Evolutionary conservation across 225 moss, liverwort and hornwort genomes (phyloP).

Genomic region (Marchantia paleacea): DNA sequence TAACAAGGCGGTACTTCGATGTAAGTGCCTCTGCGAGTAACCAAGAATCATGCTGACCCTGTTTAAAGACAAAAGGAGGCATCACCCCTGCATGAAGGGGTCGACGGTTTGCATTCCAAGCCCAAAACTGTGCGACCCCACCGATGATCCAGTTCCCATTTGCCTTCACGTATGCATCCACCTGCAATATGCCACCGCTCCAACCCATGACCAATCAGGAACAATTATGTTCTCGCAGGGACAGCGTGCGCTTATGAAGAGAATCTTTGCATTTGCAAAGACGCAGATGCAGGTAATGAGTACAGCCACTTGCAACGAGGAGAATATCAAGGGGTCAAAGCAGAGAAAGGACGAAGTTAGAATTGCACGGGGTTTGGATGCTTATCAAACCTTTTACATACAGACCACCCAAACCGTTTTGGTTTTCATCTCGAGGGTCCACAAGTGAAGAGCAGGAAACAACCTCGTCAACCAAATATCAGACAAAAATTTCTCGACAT

Average conservation of each 20-base stretch:
- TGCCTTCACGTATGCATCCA: slow-evolving; percentile 49
- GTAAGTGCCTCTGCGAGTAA: slow-evolving; percentile 76
- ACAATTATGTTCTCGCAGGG: background rate
- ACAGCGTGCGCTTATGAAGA: no score
- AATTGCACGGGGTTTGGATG: no score
- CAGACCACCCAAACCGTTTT: no score
- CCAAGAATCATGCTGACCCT: slow-evolving; percentile 94
- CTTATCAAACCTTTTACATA: no score
- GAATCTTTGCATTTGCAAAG: background rate
- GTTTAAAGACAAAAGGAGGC: slow-evolving; percentile 84
- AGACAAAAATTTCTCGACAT: no score
- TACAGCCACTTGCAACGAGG: background rate
- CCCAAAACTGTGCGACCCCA: slow-evolving; percentile 81
- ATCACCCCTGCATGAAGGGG: slow-evolving; percentile 84
- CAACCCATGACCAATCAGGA: background rate
- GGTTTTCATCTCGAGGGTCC: no score
- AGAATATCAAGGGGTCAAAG: background rate
- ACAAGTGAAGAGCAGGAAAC: no score
- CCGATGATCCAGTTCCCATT: slow-evolving; percentile 52
- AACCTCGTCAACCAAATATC: no score
- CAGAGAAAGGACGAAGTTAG: background rate
- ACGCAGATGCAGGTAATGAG: background rate
- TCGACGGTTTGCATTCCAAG: slow-evolving; percentile 71
- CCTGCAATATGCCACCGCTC: slow-evolving; percentile 38
- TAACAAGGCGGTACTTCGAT: slow-evolving; percentile 69